These are phyloP conservation scores for Colletotrichum acutatum DNA, from an alignment of 2,329 filamentous ascomycete genomes.

Conservation along the genomic window DNA sequence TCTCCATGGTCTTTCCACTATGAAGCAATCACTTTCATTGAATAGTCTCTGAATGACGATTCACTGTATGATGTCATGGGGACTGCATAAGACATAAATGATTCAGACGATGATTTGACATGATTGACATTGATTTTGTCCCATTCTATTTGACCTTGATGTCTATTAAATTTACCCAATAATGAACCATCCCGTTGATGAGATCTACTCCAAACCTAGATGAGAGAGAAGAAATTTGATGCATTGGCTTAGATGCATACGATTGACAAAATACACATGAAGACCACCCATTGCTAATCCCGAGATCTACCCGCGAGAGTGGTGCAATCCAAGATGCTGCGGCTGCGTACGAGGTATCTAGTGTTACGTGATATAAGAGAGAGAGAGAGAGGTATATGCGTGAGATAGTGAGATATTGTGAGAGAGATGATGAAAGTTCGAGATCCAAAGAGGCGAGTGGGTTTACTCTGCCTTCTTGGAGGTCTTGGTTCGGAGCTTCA, in stretches of 20 bases:
- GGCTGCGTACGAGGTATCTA: neutral
- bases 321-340: neutral
- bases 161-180: neutral
- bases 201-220: no score
- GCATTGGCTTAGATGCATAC: neutral
- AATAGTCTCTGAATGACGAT: no score
- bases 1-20: neutral
- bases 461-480: constrained; percentile 57
- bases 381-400: neutral
- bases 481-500: constrained; percentile 61
- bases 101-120: neutral
- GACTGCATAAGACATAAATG: no score
- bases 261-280: neutral
- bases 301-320: neutral
- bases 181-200: neutral
- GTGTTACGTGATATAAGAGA: neutral
- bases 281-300: neutral
- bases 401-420: neutral
- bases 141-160: neutral
- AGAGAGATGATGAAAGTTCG: neutral
- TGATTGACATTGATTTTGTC: neutral
- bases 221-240: neutral
- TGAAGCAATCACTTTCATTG: no score
- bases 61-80: no score
- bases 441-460: neutral